Evolutionary conservation across 768 basidiomycete species (phyloP).

Genomic region (Amyloporia xantha): DNA sequence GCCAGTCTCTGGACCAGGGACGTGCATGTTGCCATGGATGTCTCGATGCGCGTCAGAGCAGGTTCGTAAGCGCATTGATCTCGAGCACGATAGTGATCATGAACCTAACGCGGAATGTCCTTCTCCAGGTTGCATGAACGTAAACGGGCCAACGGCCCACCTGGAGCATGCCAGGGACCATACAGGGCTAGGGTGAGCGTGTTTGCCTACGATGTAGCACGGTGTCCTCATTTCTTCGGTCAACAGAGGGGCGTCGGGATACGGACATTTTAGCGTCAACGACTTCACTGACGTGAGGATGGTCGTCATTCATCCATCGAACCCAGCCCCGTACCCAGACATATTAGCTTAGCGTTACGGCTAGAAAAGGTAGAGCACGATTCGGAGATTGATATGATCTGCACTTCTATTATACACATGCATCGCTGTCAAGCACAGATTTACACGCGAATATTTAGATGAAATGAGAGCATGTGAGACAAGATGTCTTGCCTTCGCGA

Average conservation of each 20-base stretch:
- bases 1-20: conserved; percentile 49
- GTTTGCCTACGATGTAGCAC: no score
- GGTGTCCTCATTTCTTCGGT: no score
- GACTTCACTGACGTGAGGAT: conserved; percentile 18
- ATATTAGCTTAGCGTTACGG: no score
- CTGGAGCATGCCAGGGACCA: conserved; percentile 32
- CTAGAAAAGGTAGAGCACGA: no score
- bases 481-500: no score
- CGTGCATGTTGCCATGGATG: conserved; percentile 34
- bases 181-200: conserved; percentile 43
- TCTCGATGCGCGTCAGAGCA: conserved; percentile 44
- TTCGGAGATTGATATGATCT: no score
- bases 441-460: no score
- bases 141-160: conserved; percentile 51
- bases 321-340: conserved; percentile 6
- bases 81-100: no score
- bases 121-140: conserved; percentile 40
- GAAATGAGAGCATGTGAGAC: no score
- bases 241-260: conserved; percentile 19
- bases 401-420: no score
- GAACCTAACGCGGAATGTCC: neutral
- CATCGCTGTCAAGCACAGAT: no score
- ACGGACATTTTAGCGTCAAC: conserved; percentile 19
- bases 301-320: conserved; percentile 15
- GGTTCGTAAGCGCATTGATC: conserved; percentile 26